Evolutionary conservation across 441 rosid species (phyloP).

Genomic region (Erysimum cheiri): DNA sequence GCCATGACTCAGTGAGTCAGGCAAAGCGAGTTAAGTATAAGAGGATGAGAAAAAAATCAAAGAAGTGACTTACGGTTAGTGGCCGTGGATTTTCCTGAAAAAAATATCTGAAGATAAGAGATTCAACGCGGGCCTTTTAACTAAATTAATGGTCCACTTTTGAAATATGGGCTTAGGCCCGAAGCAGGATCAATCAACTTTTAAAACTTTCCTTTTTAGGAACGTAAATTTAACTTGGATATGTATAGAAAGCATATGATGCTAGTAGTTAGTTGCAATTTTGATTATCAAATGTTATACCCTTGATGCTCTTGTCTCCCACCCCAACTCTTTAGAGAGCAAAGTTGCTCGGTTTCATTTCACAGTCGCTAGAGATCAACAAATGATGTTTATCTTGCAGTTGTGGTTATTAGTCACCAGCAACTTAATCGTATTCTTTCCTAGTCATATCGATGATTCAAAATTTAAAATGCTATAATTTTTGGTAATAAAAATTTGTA

Average conservation of each 20-base stretch:
- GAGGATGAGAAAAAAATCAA: neutral
- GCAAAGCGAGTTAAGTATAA: slow-evolving; percentile 35
- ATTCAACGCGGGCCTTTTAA: slow-evolving; percentile 49
- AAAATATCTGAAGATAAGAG: slow-evolving; percentile 63
- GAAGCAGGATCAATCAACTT: neutral
- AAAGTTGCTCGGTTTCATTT: no score
- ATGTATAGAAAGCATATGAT: no score
- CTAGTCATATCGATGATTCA: no score
- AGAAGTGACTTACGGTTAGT: slow-evolving; percentile 13
- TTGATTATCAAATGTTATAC: neutral
- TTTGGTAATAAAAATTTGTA: no score
- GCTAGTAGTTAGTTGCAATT: neutral
- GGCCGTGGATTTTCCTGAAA: slow-evolving; percentile 34
- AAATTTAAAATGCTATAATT: no score
- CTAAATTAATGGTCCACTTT: slow-evolving; percentile 35
- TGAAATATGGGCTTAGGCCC: neutral
- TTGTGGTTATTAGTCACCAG: no score
- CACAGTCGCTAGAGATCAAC: no score
- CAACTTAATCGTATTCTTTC: no score
- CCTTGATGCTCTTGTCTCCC: neutral
- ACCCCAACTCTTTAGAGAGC: neutral
- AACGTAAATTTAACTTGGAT: neutral
- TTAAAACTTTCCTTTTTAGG: neutral
- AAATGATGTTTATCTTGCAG: no score
- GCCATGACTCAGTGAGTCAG: slow-evolving; percentile 70